phyloP scores from a whole-genome alignment of 305 asterid genomes.

The Rubia occidens region DNA sequence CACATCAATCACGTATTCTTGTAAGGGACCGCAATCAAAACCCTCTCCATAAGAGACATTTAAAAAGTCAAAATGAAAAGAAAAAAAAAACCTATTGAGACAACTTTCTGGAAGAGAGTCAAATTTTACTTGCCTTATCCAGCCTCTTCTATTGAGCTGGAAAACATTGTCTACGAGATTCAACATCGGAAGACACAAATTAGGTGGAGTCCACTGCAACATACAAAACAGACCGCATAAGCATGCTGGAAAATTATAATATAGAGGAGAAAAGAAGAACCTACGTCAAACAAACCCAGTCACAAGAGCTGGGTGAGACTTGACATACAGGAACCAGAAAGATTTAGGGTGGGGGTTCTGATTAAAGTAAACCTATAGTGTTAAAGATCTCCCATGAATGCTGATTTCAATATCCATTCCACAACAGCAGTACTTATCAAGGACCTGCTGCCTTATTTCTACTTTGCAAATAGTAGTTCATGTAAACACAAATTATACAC shows the following conservation, averaged over 20 bases:
- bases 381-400: background rate
- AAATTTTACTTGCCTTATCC: conserved; percentile 66
- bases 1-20: background rate
- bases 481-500: background rate
- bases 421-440: background rate
- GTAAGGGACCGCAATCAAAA: background rate
- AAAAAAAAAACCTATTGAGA: background rate
- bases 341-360: too few species aligned
- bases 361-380: too few species aligned
- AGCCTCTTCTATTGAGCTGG: conserved; percentile 95
- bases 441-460: background rate
- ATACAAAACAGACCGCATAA: conserved; percentile 2
- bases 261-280: background rate
- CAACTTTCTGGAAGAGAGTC: conserved; percentile 12
- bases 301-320: too few species aligned
- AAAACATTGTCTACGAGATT: conserved; percentile 85
- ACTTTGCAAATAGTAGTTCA: background rate
- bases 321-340: too few species aligned
- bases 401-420: background rate
- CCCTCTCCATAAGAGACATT: background rate
- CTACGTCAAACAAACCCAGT: too few species aligned
- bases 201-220: conserved; percentile 96
- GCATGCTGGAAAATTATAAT: background rate
- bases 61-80: background rate
- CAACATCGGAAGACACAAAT: conserved; percentile 78